Evolutionary conservation across 805 yeast genomes (phyloP).

Genomic region (Saccharomycopsis microspora): DNA sequence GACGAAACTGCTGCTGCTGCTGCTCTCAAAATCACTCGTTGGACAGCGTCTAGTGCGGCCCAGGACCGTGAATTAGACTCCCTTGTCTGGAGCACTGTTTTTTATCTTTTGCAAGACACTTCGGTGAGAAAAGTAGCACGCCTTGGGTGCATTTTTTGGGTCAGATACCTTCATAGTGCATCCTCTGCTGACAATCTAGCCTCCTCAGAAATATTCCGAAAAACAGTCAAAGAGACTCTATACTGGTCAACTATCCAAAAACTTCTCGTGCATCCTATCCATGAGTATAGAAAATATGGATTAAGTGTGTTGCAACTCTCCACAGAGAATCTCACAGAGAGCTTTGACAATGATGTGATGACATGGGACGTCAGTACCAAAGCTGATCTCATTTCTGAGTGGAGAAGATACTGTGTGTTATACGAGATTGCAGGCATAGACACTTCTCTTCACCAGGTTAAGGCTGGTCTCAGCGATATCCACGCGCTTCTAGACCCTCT

Average conservation of each 20-base stretch:
- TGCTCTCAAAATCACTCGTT: slow-evolving; percentile 35
- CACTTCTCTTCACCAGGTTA: slow-evolving; percentile 76
- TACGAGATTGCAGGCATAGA: slow-evolving; percentile 77
- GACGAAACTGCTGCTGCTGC: slow-evolving; percentile 27
- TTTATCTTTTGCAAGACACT: slow-evolving; percentile 23
- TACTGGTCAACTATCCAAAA: slow-evolving; percentile 51
- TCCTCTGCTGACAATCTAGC: not conserved
- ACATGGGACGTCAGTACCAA: slow-evolving; percentile 29
- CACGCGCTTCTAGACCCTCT: slow-evolving; percentile 22
- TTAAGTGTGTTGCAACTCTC: slow-evolving; percentile 56
- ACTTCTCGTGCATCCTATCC: slow-evolving; percentile 43
- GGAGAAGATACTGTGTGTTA: slow-evolving; percentile 66
- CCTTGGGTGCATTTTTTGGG: slow-evolving; percentile 42
- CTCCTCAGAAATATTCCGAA: slow-evolving; percentile 9
- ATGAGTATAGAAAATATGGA: slow-evolving; percentile 60
- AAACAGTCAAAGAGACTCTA: slow-evolving; percentile 17
- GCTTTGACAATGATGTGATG: slow-evolving; percentile 26
- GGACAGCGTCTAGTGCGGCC: slow-evolving; percentile 36
- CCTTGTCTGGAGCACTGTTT: slow-evolving; percentile 37
- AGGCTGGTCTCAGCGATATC: slow-evolving; percentile 62
- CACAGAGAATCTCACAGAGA: slow-evolving; percentile 31
- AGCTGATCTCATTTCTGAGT: slow-evolving; percentile 32
- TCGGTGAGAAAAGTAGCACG: slow-evolving; percentile 11
- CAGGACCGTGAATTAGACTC: slow-evolving; percentile 18
- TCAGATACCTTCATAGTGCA: slow-evolving; percentile 31